A percentile compares a stretch with the other conserved stretches of the same genome.
Evolutionary conservation across 208 protist genomes (phyloP).

Genomic region (Trypanosoma scelopori): DNA sequence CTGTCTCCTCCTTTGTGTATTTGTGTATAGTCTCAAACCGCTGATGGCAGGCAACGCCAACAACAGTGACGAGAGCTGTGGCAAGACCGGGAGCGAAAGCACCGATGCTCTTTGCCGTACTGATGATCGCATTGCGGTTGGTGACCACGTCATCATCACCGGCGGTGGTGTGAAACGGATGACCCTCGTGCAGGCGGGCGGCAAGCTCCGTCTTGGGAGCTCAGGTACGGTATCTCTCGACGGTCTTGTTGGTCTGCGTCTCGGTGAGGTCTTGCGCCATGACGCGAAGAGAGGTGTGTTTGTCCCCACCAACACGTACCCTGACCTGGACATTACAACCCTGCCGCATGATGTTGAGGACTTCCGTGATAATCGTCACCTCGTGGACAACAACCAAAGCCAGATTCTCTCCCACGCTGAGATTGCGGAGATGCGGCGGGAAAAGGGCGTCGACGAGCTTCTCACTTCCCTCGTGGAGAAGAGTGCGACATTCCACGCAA

Average conservation of each 20-base stretch:
- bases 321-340: conserved; percentile 84
- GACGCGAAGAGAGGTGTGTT: conserved; percentile 58
- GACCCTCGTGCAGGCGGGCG: conserved; percentile 52
- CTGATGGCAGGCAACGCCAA: not conserved
- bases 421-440: conserved; percentile 65
- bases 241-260: conserved; percentile 80
- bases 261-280: conserved; percentile 72
- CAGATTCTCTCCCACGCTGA: conserved; percentile 82
- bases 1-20: conserved; percentile 1
- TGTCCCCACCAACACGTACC: conserved; percentile 70
- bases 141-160: conserved; percentile 83
- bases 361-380: conserved; percentile 71
- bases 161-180: conserved; percentile 75
- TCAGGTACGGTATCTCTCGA: conserved; percentile 54
- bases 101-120: not conserved
- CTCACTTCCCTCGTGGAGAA: conserved; percentile 79
- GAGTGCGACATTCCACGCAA: conserved; percentile 82
- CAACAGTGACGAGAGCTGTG: too few relatives aligned
- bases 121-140: conserved; percentile 48
- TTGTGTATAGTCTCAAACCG: not conserved
- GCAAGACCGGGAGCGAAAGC: conserved; percentile 16
- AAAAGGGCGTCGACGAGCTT: conserved; percentile 76
- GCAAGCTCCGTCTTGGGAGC: conserved; percentile 64
- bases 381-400: conserved; percentile 78
- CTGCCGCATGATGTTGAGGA: conserved; percentile 22